phyloP scores from a whole-genome alignment of 768 basidiomycete genomes.

The Tephrocybe sp. region DNA sequence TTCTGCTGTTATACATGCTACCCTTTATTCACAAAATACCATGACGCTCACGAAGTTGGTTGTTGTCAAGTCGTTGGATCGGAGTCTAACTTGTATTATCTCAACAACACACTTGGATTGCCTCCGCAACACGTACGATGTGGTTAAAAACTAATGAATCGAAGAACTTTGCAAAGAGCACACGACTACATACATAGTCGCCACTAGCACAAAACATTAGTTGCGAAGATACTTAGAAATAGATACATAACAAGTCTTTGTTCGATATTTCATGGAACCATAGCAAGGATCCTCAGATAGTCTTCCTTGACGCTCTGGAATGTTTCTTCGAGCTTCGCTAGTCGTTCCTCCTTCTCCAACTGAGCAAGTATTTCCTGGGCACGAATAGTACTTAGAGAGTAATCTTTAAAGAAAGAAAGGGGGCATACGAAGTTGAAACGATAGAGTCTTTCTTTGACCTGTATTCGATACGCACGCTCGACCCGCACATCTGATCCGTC shows the following conservation, averaged over 20 bases:
- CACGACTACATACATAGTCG: too few relatives aligned
- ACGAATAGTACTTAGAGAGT: neutral
- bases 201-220: too few relatives aligned
- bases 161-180: too few relatives aligned
- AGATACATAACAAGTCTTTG: too few relatives aligned
- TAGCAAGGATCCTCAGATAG: conserved; percentile 76
- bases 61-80: too few relatives aligned
- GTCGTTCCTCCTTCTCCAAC: conserved; percentile 81
- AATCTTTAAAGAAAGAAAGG: neutral
- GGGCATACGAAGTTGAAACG: conserved; percentile 89
- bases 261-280: conserved; percentile 45
- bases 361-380: conserved; percentile 82
- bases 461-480: conserved; percentile 72
- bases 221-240: neutral
- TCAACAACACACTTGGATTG: too few relatives aligned
- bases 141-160: too few relatives aligned
- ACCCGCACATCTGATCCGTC: conserved; percentile 57
- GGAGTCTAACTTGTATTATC: too few relatives aligned
- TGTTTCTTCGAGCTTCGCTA: conserved; percentile 90
- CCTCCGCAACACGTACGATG: too few relatives aligned
- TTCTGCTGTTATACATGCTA: too few relatives aligned
- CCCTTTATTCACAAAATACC: too few relatives aligned
- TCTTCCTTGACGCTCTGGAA: conserved; percentile 85
- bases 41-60: too few relatives aligned
- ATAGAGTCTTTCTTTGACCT: conserved; percentile 94